Evolutionary conservation across 768 basidiomycete genomes (phyloP).

Genomic region (Gautieria morchelliformis): DNA sequence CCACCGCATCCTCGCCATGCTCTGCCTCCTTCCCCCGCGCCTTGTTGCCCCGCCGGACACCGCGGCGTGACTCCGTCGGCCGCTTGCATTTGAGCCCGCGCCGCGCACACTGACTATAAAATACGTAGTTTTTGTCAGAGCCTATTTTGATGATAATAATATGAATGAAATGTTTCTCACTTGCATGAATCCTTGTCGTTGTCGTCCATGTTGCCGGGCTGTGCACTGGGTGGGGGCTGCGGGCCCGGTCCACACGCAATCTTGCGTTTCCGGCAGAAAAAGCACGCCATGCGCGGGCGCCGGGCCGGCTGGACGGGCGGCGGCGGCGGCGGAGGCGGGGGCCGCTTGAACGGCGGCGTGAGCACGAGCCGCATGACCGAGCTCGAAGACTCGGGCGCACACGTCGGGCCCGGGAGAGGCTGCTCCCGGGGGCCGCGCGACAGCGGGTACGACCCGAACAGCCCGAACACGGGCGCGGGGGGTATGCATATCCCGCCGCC

Average conservation of each 20-base stretch:
- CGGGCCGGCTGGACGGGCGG: not conserved
- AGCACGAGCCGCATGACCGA: slow-evolving; percentile 4
- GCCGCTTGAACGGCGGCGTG: not conserved
- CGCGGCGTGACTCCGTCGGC: slow-evolving; percentile 59
- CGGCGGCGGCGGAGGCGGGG: not conserved
- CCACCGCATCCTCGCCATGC: not conserved
- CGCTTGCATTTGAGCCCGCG: slow-evolving; percentile 64
- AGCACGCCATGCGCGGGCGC: slow-evolving; percentile 46
- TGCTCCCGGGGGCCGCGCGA: slow-evolving; percentile 4
- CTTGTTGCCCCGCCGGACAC: slow-evolving; percentile 39
- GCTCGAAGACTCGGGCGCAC: slow-evolving; percentile 1
- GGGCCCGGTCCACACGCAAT: slow-evolving; percentile 58
- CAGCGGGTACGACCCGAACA: slow-evolving; percentile 7
- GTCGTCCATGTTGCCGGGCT: not conserved
- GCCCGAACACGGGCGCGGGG: not conserved
- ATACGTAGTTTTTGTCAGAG: slow-evolving; percentile 11
- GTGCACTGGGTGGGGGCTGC: not conserved
- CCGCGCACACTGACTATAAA: slow-evolving; percentile 58
- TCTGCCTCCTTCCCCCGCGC: not conserved
- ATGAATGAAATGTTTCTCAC: slow-evolving; percentile 33
- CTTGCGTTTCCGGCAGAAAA: slow-evolving; percentile 59
- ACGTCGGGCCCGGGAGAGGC: slow-evolving; percentile 4
- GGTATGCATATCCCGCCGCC: not conserved
- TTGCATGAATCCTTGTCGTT: slow-evolving; percentile 51
- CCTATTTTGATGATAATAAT: slow-evolving; percentile 3